Conservation (phyloP, 352 stramenopile species). For the Phytophthora cactorum region DNA sequence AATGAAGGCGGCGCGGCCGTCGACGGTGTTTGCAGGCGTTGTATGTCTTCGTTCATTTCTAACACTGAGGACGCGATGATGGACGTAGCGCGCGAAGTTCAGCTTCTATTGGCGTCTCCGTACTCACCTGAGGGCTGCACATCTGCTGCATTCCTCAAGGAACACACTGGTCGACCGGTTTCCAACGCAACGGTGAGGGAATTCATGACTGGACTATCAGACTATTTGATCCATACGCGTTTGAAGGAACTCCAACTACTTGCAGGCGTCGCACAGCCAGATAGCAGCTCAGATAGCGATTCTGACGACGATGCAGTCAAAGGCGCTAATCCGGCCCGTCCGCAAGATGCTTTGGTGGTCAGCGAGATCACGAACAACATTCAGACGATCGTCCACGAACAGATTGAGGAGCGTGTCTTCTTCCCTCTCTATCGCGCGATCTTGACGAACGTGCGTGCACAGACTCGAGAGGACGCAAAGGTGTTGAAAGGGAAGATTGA, state of each 20-base stretch:
- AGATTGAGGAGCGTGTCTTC: conserved; percentile 88
- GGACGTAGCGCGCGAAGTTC: conserved; percentile 80
- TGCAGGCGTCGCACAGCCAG: conserved; percentile 48
- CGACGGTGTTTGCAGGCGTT: conserved; percentile 67
- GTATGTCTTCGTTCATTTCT: conserved; percentile 82
- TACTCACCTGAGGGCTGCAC: conserved; percentile 87
- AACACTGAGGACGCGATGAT: conserved; percentile 77
- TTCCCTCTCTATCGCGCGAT: conserved; percentile 79
- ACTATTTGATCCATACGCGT: conserved; percentile 84
- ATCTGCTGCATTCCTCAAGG: conserved; percentile 73
- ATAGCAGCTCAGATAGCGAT: conserved; percentile 39
- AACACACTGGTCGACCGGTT: conserved; percentile 55
- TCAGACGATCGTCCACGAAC: conserved; percentile 75
- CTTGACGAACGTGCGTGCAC: conserved; percentile 63
- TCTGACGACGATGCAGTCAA: conserved; percentile 36
- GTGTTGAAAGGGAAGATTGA: conserved; percentile 82
- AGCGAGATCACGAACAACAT: conserved; percentile 71
- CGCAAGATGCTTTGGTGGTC: conserved; percentile 34
- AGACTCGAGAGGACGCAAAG: conserved; percentile 73
- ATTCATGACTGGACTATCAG: conserved; percentile 80
- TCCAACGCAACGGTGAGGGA: conserved; percentile 62
- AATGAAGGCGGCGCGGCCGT: conserved; percentile 33
- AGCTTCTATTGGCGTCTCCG: conserved; percentile 82
- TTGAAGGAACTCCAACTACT: conserved; percentile 79
- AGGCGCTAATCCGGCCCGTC: conserved; percentile 7